Base-by-base conservation (phyloP, 2,329 filamentous ascomycete genomes). In the Alternaria panax region DNA sequence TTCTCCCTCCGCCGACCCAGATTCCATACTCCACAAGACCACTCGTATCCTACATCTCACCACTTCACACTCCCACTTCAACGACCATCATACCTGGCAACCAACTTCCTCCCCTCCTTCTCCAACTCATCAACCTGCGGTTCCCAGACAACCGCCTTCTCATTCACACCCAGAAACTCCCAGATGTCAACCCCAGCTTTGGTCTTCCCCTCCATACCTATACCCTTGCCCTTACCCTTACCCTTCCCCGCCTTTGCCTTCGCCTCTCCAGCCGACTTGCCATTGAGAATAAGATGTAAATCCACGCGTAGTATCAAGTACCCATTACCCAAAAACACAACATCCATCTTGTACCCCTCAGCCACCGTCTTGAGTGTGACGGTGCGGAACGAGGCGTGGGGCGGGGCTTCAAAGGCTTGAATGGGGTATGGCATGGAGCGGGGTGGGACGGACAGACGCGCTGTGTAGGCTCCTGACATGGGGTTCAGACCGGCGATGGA, bases 291-390 rank as follows among this genome's bases (percentile, higher is more conserved):
- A 59, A 74, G 45, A 7, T 63, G 63, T 52, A 76, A 16, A 59
- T 76, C 73, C 4, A 71, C 48, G 14, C 71, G 51, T 3, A 76
- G 24, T 48, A 62, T 57, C 60, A 73, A 25, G 40, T 72, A 75
- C 11, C 75, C 74, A 32, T 73, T 72, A 0, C 75, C 75, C 36
- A 75, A 25, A 43, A 75, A 76, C 7, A 71, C 41, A 5, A 75
- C 28, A 1, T 75, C 66, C 52, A 76, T 58, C 4, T 32, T 46
- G 30, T 75, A 73, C 18, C 68, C 62, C 62, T 75, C 74, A 0
- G 34, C 51, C 8, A 52, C 54, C 2, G 70, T 75, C 59, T 52
- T 63, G 11, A 75, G 22, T 16, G n/a, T 51, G 5, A 59, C 68
- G 2, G 51, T 42, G 9, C 72, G 67, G 36, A 75, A 75, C 1